Evolutionary conservation across 495 filamentous ascomycete genomes (phyloP).

Genomic region (Xylaria acuta): DNA sequence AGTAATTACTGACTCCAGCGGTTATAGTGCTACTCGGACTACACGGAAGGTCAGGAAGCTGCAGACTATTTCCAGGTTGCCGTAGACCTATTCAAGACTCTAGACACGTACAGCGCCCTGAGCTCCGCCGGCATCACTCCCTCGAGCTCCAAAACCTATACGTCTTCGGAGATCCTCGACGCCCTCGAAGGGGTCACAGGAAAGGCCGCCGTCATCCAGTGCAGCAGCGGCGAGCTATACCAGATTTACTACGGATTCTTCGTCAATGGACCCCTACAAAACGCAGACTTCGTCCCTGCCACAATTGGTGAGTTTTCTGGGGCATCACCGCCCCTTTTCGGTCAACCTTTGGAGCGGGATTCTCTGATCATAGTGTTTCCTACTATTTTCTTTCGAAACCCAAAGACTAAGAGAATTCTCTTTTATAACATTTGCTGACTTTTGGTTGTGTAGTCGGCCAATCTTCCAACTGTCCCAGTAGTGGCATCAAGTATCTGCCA

Average conservation of each 20-base stretch:
- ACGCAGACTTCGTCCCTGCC: conserved; percentile 67
- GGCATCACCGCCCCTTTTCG: not conserved
- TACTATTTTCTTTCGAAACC: not conserved
- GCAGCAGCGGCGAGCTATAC: conserved; percentile 65
- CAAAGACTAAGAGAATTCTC: not conserved
- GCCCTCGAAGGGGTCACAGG: conserved; percentile 60
- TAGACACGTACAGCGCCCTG: conserved; percentile 60
- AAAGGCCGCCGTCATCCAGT: conserved; percentile 68
- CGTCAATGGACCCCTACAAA: conserved; percentile 71
- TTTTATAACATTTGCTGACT: not conserved
- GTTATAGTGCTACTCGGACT: conserved; percentile 74
- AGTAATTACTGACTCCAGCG: too few species aligned
- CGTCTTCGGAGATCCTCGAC: conserved; percentile 62
- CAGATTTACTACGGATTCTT: conserved; percentile 84
- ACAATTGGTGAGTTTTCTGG: conserved; percentile 31
- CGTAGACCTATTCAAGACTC: conserved; percentile 62
- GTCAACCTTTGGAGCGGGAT: not conserved
- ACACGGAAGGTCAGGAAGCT: conserved; percentile 60
- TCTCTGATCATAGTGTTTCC: not conserved
- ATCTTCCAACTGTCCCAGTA: conserved; percentile 51
- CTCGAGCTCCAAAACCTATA: conserved; percentile 63
- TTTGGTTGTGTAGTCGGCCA: conserved; percentile 55
- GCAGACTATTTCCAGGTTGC: conserved; percentile 62
- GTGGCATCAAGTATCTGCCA: conserved; percentile 41
- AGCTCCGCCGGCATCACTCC: conserved; percentile 67